Conservation (phyloP, 371 early-diverging fungal species). For the Zychaea mexicana region DNA sequence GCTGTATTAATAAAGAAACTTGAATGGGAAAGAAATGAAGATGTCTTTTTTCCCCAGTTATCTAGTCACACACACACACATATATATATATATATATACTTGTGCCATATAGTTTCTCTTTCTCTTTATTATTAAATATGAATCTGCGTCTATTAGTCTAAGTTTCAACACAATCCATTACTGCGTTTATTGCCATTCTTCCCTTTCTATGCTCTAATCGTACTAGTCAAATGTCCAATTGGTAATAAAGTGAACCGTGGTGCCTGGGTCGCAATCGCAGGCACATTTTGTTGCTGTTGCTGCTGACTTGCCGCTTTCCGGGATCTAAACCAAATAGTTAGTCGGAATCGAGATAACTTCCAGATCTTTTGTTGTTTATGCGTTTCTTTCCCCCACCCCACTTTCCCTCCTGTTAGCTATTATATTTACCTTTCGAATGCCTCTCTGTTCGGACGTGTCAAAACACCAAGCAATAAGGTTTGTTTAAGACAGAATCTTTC, state of each 20-base stretch:
- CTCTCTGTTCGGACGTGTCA: constrained; percentile 43
- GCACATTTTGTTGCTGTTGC: constrained; percentile 45
- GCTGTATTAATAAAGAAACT: neutral
- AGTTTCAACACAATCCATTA: constrained; percentile 4
- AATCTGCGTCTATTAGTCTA: neutral
- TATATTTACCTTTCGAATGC: constrained; percentile 45
- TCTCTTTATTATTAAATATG: too few relatives aligned
- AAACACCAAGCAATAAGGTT: constrained; percentile 45
- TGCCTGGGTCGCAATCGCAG: constrained; percentile 50
- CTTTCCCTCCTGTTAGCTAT: too few relatives aligned
- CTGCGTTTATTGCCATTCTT: neutral
- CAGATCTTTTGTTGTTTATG: too few relatives aligned
- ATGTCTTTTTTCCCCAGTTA: neutral
- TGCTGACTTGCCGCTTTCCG: neutral
- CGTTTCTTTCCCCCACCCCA: neutral
- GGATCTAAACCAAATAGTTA: neutral
- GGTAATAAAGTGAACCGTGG: constrained; percentile 59
- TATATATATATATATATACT: neutral
- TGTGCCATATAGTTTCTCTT: neutral
- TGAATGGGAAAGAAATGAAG: constrained; percentile 1
- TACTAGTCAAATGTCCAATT: constrained; percentile 45
- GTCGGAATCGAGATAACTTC: too few relatives aligned
- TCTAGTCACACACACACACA: too few relatives aligned
- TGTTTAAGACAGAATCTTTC: constrained; percentile 53
- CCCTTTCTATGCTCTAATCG: neutral